Base-by-base conservation (phyloP, 441 rosid species). In the Croton laevigatus region DNA sequence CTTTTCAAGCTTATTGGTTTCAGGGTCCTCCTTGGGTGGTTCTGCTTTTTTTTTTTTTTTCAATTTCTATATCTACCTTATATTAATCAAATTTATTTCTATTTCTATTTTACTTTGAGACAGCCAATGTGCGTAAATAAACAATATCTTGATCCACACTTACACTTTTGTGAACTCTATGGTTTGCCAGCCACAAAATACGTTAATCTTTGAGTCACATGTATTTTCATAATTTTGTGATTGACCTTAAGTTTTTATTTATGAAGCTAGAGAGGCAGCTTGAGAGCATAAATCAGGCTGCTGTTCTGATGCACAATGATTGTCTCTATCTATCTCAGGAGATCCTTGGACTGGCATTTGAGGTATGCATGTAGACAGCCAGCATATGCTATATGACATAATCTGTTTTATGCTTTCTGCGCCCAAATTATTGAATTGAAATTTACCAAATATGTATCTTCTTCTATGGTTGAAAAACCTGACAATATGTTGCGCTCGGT, bases 211-310 rank as follows among this genome's bases (percentile, higher is more conserved):
- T 3, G 51, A 49, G 34, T 37, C 65, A 22, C 38, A 13, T 19
- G 17, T 59, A 27, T 57, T 19, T 36, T 65, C 65, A 59, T 69
- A 27, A 48, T 76, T 62, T 49, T 36, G 64, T 54, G 69, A 55
- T 36, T 76, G 72, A 87, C 55, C 8, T 73, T 77, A 60, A 49
- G 22, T 71, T 79, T 81, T 81, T 76, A 32, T 76, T 77, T 75
- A 58, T 88, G 90, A 91, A 96, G 99, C 88, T 93, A 85, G 97
- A 90, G 81, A 91, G 87, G 83, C 92, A 89, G 90, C 94, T 96
- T 75, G 86, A 87, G 81, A 85, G 91, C 76, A 86, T 96, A 85
- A 93, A 90, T 79, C 96, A 89, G 81, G 96, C 83, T 80, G 96
- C 97, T 81, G 89, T 84, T 78, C 92, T 96, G 62, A 81, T 93